Conservation (phyloP, 2,329 filamentous ascomycete species). For the Coniochaeta sp. region DNA sequence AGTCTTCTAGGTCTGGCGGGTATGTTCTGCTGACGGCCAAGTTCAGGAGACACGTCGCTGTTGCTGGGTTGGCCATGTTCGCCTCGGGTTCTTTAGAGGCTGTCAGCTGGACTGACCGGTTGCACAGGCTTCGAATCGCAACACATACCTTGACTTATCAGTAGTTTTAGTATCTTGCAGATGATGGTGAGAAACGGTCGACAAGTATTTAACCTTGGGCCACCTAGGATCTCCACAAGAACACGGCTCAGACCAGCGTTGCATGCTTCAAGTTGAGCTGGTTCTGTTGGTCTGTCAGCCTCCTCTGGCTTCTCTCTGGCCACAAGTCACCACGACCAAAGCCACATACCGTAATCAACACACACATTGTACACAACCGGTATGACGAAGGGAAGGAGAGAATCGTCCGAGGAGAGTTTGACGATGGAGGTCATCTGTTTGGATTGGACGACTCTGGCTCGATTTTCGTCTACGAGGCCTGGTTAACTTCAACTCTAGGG, state of each 20-base stretch:
- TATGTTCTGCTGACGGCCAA: slow-evolving; percentile 34
- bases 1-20: slow-evolving; percentile 44
- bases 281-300: slow-evolving; percentile 31
- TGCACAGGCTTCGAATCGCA: background rate
- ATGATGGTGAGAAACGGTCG: slow-evolving; percentile 40
- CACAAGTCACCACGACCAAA: background rate
- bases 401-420: slow-evolving; percentile 36
- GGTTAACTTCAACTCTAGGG: slow-evolving; percentile 2
- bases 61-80: slow-evolving; percentile 32
- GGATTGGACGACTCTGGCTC: slow-evolving; percentile 43
- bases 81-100: slow-evolving; percentile 34
- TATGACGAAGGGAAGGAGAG: slow-evolving; percentile 42
- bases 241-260: slow-evolving; percentile 39
- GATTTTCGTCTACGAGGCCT: slow-evolving; percentile 43
- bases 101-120: slow-evolving; percentile 5
- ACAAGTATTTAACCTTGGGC: slow-evolving; percentile 32
- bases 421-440: slow-evolving; percentile 40
- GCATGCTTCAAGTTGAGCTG: slow-evolving; percentile 48
- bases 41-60: slow-evolving; percentile 40
- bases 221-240: slow-evolving; percentile 41
- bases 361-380: slow-evolving; percentile 56
- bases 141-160: slow-evolving; percentile 39
- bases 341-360: slow-evolving; percentile 50
- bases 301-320: background rate
- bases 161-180: slow-evolving; percentile 48